Percentiles rank a stretch among this genome's conserved stretches.
phyloP scores from a whole-genome alignment of 441 rosid species.

The Bocquillonia castaneifolia region DNA sequence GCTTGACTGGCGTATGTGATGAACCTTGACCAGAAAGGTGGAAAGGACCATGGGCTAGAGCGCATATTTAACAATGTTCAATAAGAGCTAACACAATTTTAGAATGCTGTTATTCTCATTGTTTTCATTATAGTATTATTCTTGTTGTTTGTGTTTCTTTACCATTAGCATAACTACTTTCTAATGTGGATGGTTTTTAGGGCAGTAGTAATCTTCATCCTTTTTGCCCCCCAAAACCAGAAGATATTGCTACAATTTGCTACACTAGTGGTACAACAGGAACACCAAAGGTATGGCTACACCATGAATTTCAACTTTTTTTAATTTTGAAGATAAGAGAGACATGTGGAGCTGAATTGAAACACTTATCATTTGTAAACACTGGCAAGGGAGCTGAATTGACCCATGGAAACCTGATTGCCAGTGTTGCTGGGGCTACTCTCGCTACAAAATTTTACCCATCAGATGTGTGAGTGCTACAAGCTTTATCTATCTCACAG shows the following conservation, averaged over 20 bases:
- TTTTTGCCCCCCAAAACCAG: constrained; percentile 78
- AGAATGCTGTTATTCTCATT: background rate
- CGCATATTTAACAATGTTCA: background rate
- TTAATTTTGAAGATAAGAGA: constrained; percentile 13
- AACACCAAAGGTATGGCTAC: constrained; percentile 75
- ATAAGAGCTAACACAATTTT: background rate
- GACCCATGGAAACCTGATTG: constrained; percentile 86
- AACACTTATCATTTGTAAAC: constrained; percentile 23
- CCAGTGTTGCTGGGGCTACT: constrained; percentile 77
- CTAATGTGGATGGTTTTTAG: constrained; percentile 49
- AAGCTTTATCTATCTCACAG: constrained; percentile 14
- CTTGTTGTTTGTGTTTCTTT: background rate
- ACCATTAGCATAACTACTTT: constrained; percentile 16
- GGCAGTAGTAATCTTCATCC: constrained; percentile 81
- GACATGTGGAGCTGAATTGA: constrained; percentile 18
- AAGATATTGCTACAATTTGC: constrained; percentile 90
- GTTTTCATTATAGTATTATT: background rate
- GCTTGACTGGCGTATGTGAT: background rate
- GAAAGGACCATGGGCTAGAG: background rate
- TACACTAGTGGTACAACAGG: constrained; percentile 99
- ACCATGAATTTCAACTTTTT: constrained; percentile 20
- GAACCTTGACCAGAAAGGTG: background rate
- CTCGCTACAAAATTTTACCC: constrained; percentile 46
- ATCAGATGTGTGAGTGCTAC: constrained; percentile 74
- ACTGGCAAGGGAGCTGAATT: constrained; percentile 73